These are phyloP conservation scores for Ceratocystis cubensis DNA, from an alignment of 2,329 filamentous ascomycete genomes.

Conservation along the genomic window DNA sequence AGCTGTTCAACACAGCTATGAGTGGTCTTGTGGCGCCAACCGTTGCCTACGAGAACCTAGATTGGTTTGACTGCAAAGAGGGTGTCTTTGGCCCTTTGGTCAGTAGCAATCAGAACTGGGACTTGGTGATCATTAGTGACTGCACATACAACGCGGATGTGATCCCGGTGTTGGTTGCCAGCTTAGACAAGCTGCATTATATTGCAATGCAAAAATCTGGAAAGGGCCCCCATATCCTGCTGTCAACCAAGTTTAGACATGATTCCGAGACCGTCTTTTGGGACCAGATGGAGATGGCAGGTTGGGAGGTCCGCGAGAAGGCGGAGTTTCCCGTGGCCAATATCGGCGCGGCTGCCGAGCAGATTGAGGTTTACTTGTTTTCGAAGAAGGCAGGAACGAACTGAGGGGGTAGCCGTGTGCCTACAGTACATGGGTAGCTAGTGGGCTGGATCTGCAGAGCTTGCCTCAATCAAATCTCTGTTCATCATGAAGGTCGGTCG, in stretches of 20 bases:
- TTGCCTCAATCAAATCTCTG: neutral
- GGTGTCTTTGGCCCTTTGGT: constrained; percentile 35
- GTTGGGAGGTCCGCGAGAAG: constrained; percentile 35
- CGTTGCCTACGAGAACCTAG: constrained; percentile 41
- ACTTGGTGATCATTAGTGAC: constrained; percentile 44
- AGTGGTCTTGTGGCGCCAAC: constrained; percentile 20
- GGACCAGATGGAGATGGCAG: constrained; percentile 33
- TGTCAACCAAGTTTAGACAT: constrained; percentile 46
- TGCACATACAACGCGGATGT: constrained; percentile 50
- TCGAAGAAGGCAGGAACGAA: constrained; percentile 22
- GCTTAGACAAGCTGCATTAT: constrained; percentile 39
- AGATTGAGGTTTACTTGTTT: constrained; percentile 42
- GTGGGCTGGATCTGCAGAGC: neutral
- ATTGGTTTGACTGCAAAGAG: constrained; percentile 41
- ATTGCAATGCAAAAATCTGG: constrained; percentile 20
- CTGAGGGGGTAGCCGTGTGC: neutral
- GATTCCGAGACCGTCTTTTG: constrained; percentile 40
- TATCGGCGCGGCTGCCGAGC: constrained; percentile 33
- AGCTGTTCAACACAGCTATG: constrained; percentile 22
- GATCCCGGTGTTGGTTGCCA: constrained; percentile 41
- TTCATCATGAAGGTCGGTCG: neutral
- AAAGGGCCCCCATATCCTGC: constrained; percentile 33
- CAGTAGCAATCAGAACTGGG: constrained; percentile 32
- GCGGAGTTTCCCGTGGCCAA: constrained; percentile 36
- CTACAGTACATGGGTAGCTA: neutral